Conservation (phyloP, 495 filamentous ascomycete species). For the Lepidopterella palustris region DNA sequence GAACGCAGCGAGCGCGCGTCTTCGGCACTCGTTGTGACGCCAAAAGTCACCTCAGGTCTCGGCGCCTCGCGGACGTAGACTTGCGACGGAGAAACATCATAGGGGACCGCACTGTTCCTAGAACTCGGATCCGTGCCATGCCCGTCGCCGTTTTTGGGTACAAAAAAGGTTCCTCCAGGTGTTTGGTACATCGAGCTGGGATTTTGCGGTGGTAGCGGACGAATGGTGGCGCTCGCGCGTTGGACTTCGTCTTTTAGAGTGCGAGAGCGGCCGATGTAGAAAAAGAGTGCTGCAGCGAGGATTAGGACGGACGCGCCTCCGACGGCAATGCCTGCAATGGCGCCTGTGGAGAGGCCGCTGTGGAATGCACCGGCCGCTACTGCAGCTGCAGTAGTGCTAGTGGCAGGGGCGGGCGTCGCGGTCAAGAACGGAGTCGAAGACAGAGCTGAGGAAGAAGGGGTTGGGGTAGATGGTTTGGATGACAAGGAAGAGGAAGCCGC, state of each 20-base stretch:
- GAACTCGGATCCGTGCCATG: too few relatives aligned
- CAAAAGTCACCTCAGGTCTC: background rate
- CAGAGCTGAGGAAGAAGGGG: constrained; percentile 14
- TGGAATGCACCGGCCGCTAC: constrained; percentile 1
- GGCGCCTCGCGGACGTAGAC: background rate
- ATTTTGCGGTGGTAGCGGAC: background rate
- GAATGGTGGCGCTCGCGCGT: constrained; percentile 9
- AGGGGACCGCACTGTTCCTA: background rate
- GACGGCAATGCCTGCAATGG: constrained; percentile 45
- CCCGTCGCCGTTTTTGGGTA: background rate
- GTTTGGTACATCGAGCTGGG: background rate
- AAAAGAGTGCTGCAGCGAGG: constrained; percentile 40
- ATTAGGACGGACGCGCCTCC: constrained; percentile 35
- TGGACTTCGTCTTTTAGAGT: constrained; percentile 19
- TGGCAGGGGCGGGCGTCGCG: constrained; percentile 15
- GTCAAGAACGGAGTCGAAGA: background rate
- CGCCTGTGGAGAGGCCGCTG: constrained; percentile 34
- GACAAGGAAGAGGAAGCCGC: constrained; percentile 6
- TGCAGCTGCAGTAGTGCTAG: constrained; percentile 6
- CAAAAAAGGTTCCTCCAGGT: background rate
- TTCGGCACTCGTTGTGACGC: background rate
- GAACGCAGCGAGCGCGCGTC: background rate
- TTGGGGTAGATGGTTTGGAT: too few relatives aligned
- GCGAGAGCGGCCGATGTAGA: constrained; percentile 31
- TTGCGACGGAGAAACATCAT: background rate